Evolutionary conservation across 139 green algal species (phyloP).

Genomic region (Coelastrella sp.): DNA sequence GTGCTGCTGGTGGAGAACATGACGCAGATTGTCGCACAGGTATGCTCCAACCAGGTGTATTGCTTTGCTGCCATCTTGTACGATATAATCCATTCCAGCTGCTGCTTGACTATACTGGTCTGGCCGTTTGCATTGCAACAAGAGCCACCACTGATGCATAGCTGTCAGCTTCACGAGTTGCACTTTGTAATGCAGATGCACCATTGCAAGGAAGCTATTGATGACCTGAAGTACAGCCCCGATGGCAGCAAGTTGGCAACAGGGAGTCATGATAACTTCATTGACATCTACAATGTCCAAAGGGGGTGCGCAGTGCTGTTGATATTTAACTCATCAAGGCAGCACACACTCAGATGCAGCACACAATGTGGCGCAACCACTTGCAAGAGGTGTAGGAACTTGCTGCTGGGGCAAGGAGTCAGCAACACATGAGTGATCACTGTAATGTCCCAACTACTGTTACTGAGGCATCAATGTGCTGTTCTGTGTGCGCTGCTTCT

Average conservation of each 20-base stretch:
- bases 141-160: background rate
- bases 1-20: slow-evolving; percentile 62
- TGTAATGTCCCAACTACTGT: no score
- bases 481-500: slow-evolving; percentile 18
- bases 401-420: no score
- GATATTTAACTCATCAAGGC: background rate
- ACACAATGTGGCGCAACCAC: no score
- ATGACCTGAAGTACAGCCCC: slow-evolving; percentile 62
- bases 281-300: slow-evolving; percentile 65
- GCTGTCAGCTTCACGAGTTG: background rate
- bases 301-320: slow-evolving; percentile 36
- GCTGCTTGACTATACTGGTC: no score
- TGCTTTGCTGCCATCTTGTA: background rate
- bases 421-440: no score
- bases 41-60: background rate
- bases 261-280: slow-evolving; percentile 68
- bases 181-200: slow-evolving; percentile 34
- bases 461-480: no score
- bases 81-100: no score
- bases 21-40: slow-evolving; percentile 56
- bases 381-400: no score
- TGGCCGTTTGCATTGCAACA: no score
- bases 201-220: slow-evolving; percentile 53
- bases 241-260: slow-evolving; percentile 62
- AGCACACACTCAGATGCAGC: no score